phyloP scores from a whole-genome alignment of 176 grass and related monocot genomes.

The Miscanthus lutarioriparius region DNA sequence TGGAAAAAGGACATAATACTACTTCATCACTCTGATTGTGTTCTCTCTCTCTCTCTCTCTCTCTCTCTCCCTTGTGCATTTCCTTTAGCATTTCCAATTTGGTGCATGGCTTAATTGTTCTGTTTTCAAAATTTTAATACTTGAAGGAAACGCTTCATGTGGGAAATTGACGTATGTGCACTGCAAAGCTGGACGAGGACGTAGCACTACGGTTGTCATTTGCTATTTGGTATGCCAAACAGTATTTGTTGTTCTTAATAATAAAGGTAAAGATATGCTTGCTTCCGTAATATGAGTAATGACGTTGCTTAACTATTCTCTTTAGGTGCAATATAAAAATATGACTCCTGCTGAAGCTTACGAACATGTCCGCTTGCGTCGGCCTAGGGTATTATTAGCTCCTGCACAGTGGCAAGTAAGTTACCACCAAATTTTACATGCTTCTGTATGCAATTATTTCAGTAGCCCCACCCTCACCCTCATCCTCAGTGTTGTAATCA shows the following conservation, averaged over 20 bases:
- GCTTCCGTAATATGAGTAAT: neutral
- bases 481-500: neutral
- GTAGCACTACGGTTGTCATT: conserved; percentile 94
- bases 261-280: neutral
- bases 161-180: conserved; percentile 89
- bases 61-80: neutral
- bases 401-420: conserved; percentile 76
- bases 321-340: conserved; percentile 85
- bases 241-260: conserved; percentile 11
- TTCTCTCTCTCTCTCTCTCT: no score
- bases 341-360: conserved; percentile 78
- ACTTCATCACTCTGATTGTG: neutral
- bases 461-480: no score
- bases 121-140: conserved; percentile 28
- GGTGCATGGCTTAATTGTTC: neutral
- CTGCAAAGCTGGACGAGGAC: conserved; percentile 98
- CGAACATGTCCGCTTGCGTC: conserved; percentile 72
- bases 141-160: conserved; percentile 59
- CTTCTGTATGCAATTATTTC: neutral
- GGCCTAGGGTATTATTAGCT: conserved; percentile 87
- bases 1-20: neutral
- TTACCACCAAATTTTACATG: neutral
- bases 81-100: neutral
- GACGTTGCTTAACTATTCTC: neutral
- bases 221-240: conserved; percentile 76